A percentile compares a stretch with the other conserved stretches of the same genome.
These are phyloP conservation scores for Apiospora phragmitis DNA, from an alignment of 2,329 filamentous ascomycete species.

Conservation along the genomic window DNA sequence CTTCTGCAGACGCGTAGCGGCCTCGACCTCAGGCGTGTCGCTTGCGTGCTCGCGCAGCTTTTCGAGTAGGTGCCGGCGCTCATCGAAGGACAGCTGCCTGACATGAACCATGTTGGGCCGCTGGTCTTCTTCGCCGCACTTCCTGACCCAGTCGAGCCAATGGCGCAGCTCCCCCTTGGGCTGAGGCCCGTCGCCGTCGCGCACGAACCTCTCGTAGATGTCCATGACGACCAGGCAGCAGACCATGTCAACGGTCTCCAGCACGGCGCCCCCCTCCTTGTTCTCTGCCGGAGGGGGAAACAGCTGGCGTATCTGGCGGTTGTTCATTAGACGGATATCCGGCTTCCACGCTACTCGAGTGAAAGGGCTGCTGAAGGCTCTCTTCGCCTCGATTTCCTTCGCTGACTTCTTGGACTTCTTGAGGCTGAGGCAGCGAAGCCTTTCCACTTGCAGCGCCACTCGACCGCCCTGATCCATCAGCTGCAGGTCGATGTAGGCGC, in stretches of 20 bases:
- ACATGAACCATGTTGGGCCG: conserved; percentile 10
- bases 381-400: conserved; percentile 2
- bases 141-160: conserved; percentile 10
- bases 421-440: conserved; percentile 13
- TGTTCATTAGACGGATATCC: conserved; percentile 22
- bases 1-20: conserved; percentile 14
- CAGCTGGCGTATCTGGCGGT: conserved; percentile 13
- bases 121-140: conserved; percentile 1
- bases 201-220: conserved; percentile 7
- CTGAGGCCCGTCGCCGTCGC: not conserved
- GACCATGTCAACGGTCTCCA: conserved; percentile 11
- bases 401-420: conserved; percentile 7
- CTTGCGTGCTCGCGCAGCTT: not conserved
- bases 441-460: conserved; percentile 15
- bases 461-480: conserved; percentile 15
- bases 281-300: conserved; percentile 20
- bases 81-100: conserved; percentile 9
- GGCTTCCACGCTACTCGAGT: conserved; percentile 22
- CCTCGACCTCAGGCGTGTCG: conserved; percentile 12
- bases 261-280: not conserved
- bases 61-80: conserved; percentile 12
- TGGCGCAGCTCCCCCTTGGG: not conserved
- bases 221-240: conserved; percentile 13
- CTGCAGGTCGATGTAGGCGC: conserved; percentile 18
- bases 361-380: conserved; percentile 20